phyloP scores from a whole-genome alignment of 305 asterid genomes.

The Solanum chacoense region DNA sequence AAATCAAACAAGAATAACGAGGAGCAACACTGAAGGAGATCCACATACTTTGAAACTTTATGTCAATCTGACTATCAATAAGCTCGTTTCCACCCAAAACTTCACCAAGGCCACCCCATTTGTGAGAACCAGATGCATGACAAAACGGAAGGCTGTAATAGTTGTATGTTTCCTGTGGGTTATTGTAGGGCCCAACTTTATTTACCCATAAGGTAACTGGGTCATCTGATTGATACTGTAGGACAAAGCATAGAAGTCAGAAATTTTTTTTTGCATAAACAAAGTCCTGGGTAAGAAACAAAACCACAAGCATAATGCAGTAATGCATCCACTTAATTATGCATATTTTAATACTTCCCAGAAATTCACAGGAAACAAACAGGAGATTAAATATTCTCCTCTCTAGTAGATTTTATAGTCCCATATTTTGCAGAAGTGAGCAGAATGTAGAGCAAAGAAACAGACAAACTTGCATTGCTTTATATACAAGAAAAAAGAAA shows the following conservation, averaged over 20 bases:
- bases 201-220: slow-evolving; percentile 54
- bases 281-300: background rate
- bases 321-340: background rate
- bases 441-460: background rate
- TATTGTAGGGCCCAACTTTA: slow-evolving; percentile 59
- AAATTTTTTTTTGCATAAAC: background rate
- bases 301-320: background rate
- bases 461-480: background rate
- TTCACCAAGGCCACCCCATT: slow-evolving; percentile 72
- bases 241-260: slow-evolving; percentile 10
- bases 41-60: slow-evolving; percentile 42
- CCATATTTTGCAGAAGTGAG: background rate
- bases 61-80: slow-evolving; percentile 48
- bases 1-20: background rate
- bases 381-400: background rate
- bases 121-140: slow-evolving; percentile 43
- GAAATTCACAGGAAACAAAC: background rate
- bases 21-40: background rate
- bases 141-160: slow-evolving; percentile 65
- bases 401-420: background rate
- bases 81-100: slow-evolving; percentile 71
- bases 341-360: background rate
- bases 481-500: background rate
- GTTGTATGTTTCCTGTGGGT: slow-evolving; percentile 66
- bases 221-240: slow-evolving; percentile 47